phyloP scores from a whole-genome alignment of 495 filamentous ascomycete species.

The Aspergillus kassunensis region DNA sequence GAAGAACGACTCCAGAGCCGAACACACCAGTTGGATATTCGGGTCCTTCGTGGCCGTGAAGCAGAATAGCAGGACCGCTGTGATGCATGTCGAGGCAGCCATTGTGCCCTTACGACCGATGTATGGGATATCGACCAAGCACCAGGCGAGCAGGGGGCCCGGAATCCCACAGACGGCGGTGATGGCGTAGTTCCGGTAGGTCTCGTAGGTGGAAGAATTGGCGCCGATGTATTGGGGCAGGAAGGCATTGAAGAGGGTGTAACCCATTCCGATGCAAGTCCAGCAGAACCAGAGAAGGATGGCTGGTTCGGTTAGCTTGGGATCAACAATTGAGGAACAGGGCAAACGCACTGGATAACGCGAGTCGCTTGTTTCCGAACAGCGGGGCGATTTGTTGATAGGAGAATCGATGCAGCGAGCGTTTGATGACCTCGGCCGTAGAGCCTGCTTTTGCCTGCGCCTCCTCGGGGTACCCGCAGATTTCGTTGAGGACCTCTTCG shows the following conservation, averaged over 20 bases:
- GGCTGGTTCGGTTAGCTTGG: too few species aligned
- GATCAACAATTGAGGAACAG: too few species aligned
- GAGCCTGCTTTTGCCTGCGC: slow-evolving; percentile 31
- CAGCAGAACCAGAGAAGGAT: slow-evolving; percentile 54
- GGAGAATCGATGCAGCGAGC: slow-evolving; percentile 54
- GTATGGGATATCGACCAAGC: slow-evolving; percentile 53
- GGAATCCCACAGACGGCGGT: slow-evolving; percentile 54
- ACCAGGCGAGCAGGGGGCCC: slow-evolving; percentile 52
- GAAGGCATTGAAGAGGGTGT: slow-evolving; percentile 57
- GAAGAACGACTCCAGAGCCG: slow-evolving; percentile 54
- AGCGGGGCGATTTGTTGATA: slow-evolving; percentile 48
- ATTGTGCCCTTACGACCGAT: slow-evolving; percentile 60
- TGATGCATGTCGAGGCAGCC: slow-evolving; percentile 50
- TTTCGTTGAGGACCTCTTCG: slow-evolving; percentile 49
- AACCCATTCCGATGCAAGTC: slow-evolving; percentile 55
- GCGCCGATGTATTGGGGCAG: slow-evolving; percentile 52
- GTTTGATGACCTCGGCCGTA: slow-evolving; percentile 42
- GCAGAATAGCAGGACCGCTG: slow-evolving; percentile 54
- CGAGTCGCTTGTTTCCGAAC: slow-evolving; percentile 50
- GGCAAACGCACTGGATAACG: slow-evolving; percentile 39
- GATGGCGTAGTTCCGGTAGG: slow-evolving; percentile 61
- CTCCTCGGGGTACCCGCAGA: slow-evolving; percentile 44
- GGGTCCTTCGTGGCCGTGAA: slow-evolving; percentile 50
- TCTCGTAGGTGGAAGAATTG: slow-evolving; percentile 38
- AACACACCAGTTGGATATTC: slow-evolving; percentile 48